Percentiles rank a stretch among this genome's conserved stretches.
Conservation (phyloP, 352 stramenopile species). For the Phytophthora chlamydospora region DNA sequence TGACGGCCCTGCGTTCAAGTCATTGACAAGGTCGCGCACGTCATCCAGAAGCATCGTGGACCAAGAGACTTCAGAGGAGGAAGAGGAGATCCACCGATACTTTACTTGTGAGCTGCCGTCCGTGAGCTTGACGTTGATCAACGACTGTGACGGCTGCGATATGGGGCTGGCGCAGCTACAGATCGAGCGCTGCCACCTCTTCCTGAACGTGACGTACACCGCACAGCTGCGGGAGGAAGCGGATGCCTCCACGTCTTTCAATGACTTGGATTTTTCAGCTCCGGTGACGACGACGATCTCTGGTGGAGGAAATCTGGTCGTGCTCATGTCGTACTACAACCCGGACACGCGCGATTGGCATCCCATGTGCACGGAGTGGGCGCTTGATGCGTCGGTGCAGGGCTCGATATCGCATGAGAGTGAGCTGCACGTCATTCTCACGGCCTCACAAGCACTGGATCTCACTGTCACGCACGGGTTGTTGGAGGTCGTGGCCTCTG, state of each 20-base stretch:
- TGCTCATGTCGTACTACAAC: constrained; percentile 83
- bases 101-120: constrained; percentile 75
- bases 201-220: constrained; percentile 75
- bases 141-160: constrained; percentile 87
- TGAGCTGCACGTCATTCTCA: constrained; percentile 78
- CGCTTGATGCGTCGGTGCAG: constrained; percentile 70
- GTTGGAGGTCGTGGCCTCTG: constrained; percentile 77
- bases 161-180: constrained; percentile 84
- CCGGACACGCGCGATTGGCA: constrained; percentile 84
- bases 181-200: constrained; percentile 72
- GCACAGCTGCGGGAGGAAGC: constrained; percentile 18
- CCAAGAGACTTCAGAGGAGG: constrained; percentile 8
- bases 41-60: constrained; percentile 25
- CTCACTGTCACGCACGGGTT: constrained; percentile 81
- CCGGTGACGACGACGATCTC: constrained; percentile 61
- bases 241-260: constrained; percentile 25
- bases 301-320: constrained; percentile 65
- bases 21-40: constrained; percentile 22
- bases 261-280: constrained; percentile 9
- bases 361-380: constrained; percentile 82
- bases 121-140: constrained; percentile 80
- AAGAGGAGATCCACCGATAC: constrained; percentile 73
- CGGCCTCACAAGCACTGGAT: constrained; percentile 70
- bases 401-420: constrained; percentile 51
- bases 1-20: constrained; percentile 6